phyloP scores from a whole-genome alignment of 148 eudicot species.

The Drosera capensis region DNA sequence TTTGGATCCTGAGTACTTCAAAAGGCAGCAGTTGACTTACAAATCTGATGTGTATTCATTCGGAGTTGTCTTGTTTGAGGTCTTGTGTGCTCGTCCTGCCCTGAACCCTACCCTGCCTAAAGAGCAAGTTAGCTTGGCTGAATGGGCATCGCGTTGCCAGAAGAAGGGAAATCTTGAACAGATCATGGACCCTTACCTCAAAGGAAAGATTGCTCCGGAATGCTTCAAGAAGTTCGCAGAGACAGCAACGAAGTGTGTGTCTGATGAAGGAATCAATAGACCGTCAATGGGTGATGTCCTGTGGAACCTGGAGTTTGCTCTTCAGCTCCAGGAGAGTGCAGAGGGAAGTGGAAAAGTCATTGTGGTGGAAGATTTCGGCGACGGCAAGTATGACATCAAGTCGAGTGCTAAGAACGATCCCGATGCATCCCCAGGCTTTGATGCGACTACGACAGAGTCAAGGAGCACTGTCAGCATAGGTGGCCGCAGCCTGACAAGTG shows the following conservation, averaged over 20 bases:
- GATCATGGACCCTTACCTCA: slow-evolving; percentile 63
- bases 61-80: slow-evolving; percentile 86
- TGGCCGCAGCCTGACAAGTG: slow-evolving; percentile 76
- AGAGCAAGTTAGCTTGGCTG: slow-evolving; percentile 92
- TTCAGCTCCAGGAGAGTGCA: slow-evolving; percentile 88
- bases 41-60: slow-evolving; percentile 93
- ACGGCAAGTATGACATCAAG: slow-evolving; percentile 25
- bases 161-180: slow-evolving; percentile 79
- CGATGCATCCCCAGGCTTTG: slow-evolving; percentile 26
- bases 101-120: slow-evolving; percentile 79
- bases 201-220: slow-evolving; percentile 82
- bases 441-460: slow-evolving; percentile 50
- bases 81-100: slow-evolving; percentile 89
- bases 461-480: slow-evolving; percentile 88
- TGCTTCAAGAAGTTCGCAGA: slow-evolving; percentile 84
- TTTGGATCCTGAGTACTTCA: slow-evolving; percentile 91
- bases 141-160: slow-evolving; percentile 78
- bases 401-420: slow-evolving; percentile 51
- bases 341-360: slow-evolving; percentile 42
- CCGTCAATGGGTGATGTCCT: slow-evolving; percentile 98
- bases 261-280: slow-evolving; percentile 84
- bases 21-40: slow-evolving; percentile 80
- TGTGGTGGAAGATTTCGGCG: slow-evolving; percentile 30
- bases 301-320: slow-evolving; percentile 92
- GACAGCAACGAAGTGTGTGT: slow-evolving; percentile 81